phyloP scores from a whole-genome alignment of 148 eudicot genomes.

The Pharnaceum exiguum region DNA sequence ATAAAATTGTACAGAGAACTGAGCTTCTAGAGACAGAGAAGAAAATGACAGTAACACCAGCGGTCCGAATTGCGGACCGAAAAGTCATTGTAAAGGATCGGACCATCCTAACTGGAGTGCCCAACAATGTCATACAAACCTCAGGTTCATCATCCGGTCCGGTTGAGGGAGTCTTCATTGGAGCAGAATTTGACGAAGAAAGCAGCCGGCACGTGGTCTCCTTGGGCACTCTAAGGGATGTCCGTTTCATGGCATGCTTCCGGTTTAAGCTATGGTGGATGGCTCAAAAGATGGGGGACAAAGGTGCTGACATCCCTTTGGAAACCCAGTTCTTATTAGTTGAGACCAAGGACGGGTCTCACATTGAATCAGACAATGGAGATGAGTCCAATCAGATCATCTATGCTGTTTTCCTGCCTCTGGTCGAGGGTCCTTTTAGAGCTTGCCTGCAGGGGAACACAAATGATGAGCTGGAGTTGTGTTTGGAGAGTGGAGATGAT shows the following conservation, averaged over 20 bases:
- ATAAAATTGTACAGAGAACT: conserved; percentile 13
- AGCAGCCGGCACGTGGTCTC: conserved; percentile 48
- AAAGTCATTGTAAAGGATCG: conserved; percentile 53
- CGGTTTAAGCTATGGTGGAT: conserved; percentile 92
- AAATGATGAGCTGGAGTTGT: conserved; percentile 58
- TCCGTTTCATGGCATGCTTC: conserved; percentile 65
- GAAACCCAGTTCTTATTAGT: conserved; percentile 80
- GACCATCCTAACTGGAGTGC: conserved; percentile 53
- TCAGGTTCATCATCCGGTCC: conserved; percentile 51
- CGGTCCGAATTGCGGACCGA: conserved; percentile 42
- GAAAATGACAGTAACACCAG: conserved; percentile 64
- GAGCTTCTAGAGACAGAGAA: conserved; percentile 26
- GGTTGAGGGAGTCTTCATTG: conserved; percentile 59
- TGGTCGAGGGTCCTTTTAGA: conserved; percentile 70
- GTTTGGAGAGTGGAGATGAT: conserved; percentile 69
- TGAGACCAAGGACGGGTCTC: conserved; percentile 47
- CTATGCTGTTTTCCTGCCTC: conserved; percentile 65
- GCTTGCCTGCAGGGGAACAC: conserved; percentile 68
- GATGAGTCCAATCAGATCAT: conserved; percentile 31
- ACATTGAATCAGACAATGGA: conserved; percentile 35
- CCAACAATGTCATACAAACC: conserved; percentile 49
- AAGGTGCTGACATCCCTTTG: conserved; percentile 57
- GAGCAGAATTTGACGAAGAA: conserved; percentile 41
- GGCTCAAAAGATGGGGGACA: conserved; percentile 78
- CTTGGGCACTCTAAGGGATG: conserved; percentile 50